Evolutionary conservation across 1,284 basidiomycete genomes (phyloP).

Genomic region (Kwoniella shivajii): DNA sequence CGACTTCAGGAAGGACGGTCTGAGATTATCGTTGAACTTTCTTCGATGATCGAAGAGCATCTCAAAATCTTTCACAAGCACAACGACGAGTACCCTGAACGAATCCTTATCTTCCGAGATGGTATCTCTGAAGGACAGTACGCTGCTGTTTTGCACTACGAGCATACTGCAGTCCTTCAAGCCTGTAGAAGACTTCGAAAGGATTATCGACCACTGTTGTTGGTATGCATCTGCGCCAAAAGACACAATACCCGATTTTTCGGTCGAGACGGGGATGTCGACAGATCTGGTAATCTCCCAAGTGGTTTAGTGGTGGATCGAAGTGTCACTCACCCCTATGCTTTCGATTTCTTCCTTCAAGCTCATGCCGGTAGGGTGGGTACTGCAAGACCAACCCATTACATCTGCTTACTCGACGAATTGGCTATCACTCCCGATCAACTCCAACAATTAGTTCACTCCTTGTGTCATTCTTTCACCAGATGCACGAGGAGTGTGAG

Average conservation of each 20-base stretch:
- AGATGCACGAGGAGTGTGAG: conserved; percentile 54
- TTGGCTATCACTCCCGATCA: conserved; percentile 46
- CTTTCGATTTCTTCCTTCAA: conserved; percentile 55
- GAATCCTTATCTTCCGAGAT: conserved; percentile 56
- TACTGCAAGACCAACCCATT: conserved; percentile 44
- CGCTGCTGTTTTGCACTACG: conserved; percentile 51
- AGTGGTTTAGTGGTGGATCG: conserved; percentile 49
- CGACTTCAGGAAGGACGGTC: conserved; percentile 54
- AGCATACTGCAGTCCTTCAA: conserved; percentile 50
- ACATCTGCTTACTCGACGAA: conserved; percentile 52
- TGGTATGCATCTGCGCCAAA: conserved; percentile 49
- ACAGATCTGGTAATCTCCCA: conserved; percentile 54
- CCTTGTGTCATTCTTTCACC: conserved; percentile 55
- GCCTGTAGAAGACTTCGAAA: conserved; percentile 30
- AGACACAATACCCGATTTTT: conserved; percentile 56
- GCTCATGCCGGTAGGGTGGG: conserved; percentile 44
- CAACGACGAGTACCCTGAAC: conserved; percentile 47
- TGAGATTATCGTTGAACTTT: conserved; percentile 44
- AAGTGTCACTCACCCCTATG: conserved; percentile 53
- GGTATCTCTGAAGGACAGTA: conserved; percentile 58
- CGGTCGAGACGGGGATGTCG: conserved; percentile 41
- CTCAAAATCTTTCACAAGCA: conserved; percentile 41
- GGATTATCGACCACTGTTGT: conserved; percentile 33
- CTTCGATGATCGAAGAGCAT: conserved; percentile 43
- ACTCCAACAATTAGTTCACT: conserved; percentile 49